A percentile compares a stretch with the other conserved stretches of the same genome.
These are phyloP conservation scores for sunflower (Helianthus annuus) DNA, from an alignment of 129 eudicot species.

Conservation along the genomic window HanXRQr2.0-SUNRISE NC_035446.2:171917043-171917542, in stretches of 20 bases:
- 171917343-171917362: conserved; percentile 92
- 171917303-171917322: conserved; percentile 91
- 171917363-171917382: conserved; percentile 87
- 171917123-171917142: conserved; percentile 68
- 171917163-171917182: conserved; percentile 70
- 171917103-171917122: conserved; percentile 75
- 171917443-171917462: not conserved
- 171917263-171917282: conserved; percentile 63
- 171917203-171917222: conserved; percentile 45
- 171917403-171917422: not conserved
- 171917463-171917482: not conserved
- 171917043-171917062: conserved; percentile 57
- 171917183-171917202: conserved; percentile 82
- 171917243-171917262: conserved; percentile 12
- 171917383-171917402: conserved; percentile 73
- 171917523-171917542: conserved; percentile 4
- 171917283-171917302: conserved; percentile 73
- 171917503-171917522: conserved; percentile 13
- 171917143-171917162: conserved; percentile 61
- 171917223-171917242: conserved; percentile 12
- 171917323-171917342: conserved; percentile 68
- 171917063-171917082: conserved; percentile 35
- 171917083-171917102: conserved; percentile 71
- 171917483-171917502: not conserved
- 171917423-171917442: not conserved